These are phyloP conservation scores for Leptographium galeiforme DNA, from an alignment of 2,329 filamentous ascomycete genomes.

Conservation along the genomic window DNA sequence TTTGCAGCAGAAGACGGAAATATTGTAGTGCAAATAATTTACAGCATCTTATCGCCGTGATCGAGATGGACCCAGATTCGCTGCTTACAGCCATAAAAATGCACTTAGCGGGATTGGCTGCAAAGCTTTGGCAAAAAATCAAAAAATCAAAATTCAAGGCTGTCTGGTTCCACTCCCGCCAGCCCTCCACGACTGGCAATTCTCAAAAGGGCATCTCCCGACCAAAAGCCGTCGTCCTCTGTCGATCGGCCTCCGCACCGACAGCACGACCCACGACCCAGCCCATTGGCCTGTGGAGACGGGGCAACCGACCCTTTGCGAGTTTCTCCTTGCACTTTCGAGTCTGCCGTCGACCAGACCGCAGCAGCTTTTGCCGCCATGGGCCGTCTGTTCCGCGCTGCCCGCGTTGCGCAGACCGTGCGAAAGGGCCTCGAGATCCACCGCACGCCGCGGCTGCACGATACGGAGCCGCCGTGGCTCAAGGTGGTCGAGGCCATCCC, in stretches of 20 bases:
- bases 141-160: not conserved
- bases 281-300: no score
- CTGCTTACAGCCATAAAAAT: slow-evolving; percentile 1
- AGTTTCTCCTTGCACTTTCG: no score
- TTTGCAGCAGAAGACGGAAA: not conserved
- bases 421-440: slow-evolving; percentile 21
- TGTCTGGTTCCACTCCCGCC: no score
- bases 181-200: no score
- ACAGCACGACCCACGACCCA: no score
- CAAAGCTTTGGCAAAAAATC: not conserved
- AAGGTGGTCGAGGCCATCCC: slow-evolving; percentile 37
- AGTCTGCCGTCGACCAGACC: not conserved
- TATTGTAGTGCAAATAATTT: not conserved
- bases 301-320: no score
- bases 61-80: not conserved
- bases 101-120: not conserved
- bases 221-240: no score
- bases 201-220: no score
- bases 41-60: slow-evolving; percentile 2
- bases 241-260: no score
- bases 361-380: slow-evolving; percentile 4
- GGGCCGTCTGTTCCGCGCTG: slow-evolving; percentile 22
- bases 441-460: slow-evolving; percentile 15
- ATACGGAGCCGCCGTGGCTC: slow-evolving; percentile 33
- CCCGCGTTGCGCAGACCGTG: slow-evolving; percentile 30